phyloP scores from a whole-genome alignment of 495 filamentous ascomycete genomes.

The Xylaria flabelliformis region DNA sequence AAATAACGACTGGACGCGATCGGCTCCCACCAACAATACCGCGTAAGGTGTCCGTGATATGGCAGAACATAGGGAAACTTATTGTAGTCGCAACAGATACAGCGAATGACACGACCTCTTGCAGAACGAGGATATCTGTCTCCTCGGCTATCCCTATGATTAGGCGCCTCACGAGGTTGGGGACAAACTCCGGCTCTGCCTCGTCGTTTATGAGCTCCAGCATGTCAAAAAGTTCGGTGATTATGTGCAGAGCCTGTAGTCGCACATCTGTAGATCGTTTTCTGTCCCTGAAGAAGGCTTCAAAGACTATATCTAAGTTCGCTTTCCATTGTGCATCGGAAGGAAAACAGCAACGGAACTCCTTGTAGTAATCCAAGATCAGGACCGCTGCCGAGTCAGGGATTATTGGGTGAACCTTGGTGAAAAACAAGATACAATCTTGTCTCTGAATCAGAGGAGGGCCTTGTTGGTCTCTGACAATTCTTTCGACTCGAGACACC shows the following conservation, averaged over 20 bases:
- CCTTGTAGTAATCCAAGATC: constrained; percentile 64
- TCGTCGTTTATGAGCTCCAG: constrained; percentile 60
- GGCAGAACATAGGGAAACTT: constrained; percentile 57
- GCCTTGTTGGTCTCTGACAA: constrained; percentile 41
- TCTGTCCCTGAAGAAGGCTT: constrained; percentile 69
- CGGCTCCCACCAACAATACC: constrained; percentile 50
- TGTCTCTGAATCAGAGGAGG: constrained; percentile 56
- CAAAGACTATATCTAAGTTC: constrained; percentile 66
- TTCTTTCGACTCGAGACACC: constrained; percentile 50
- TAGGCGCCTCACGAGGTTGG: constrained; percentile 51
- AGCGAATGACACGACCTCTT: constrained; percentile 58
- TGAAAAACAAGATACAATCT: constrained; percentile 73
- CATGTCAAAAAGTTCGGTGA: constrained; percentile 72
- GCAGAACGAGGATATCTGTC: constrained; percentile 58
- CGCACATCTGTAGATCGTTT: constrained; percentile 70
- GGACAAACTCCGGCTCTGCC: constrained; percentile 53
- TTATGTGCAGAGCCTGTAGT: constrained; percentile 67
- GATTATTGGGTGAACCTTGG: constrained; percentile 61
- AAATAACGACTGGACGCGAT: constrained; percentile 32
- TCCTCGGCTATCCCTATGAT: constrained; percentile 60
- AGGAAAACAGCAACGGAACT: constrained; percentile 72
- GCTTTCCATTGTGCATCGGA: constrained; percentile 70
- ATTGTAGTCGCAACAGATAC: constrained; percentile 56
- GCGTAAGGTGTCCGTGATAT: constrained; percentile 57
- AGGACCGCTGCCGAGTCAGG: constrained; percentile 64